Percentiles rank a stretch among this genome's conserved stretches.
Evolutionary conservation across 2,329 filamentous ascomycete species (phyloP).

Genomic region (Penicillium thymicola): DNA sequence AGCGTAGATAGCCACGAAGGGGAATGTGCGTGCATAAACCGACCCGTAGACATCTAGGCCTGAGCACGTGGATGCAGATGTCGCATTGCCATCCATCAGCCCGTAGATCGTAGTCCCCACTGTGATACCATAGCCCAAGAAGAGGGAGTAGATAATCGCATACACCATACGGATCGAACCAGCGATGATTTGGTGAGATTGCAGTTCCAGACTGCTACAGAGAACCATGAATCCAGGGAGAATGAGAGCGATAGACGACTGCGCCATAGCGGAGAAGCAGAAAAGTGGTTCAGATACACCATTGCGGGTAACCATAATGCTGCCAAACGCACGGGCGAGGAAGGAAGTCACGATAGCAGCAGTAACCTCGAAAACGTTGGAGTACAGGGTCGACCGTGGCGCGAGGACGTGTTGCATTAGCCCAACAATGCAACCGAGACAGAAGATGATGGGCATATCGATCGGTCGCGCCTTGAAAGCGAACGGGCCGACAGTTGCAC

Average conservation of each 20-base stretch:
- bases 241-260: slow-evolving; percentile 70
- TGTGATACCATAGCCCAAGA: slow-evolving; percentile 71
- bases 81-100: slow-evolving; percentile 56
- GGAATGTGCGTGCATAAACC: slow-evolving; percentile 55
- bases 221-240: slow-evolving; percentile 67
- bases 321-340: slow-evolving; percentile 65
- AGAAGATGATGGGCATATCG: slow-evolving; percentile 74
- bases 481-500: slow-evolving; percentile 73
- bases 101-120: slow-evolving; percentile 64
- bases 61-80: slow-evolving; percentile 49
- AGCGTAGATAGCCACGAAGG: slow-evolving; percentile 73
- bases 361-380: slow-evolving; percentile 64
- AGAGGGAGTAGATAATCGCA: slow-evolving; percentile 69
- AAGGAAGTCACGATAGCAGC: slow-evolving; percentile 67
- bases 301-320: slow-evolving; percentile 52
- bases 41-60: slow-evolving; percentile 49
- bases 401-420: slow-evolving; percentile 72
- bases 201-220: slow-evolving; percentile 63
- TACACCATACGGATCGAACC: slow-evolving; percentile 75
- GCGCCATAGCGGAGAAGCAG: slow-evolving; percentile 69
- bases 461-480: slow-evolving; percentile 75
- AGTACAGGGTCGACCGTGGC: slow-evolving; percentile 67
- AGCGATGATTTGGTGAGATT: slow-evolving; percentile 66
- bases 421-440: slow-evolving; percentile 72
- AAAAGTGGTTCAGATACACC: slow-evolving; percentile 49